A percentile compares a stretch with the other conserved stretches of the same genome.
Conservation (phyloP, 495 filamentous ascomycete genomes). For the Sordaria brevicollis region DNA sequence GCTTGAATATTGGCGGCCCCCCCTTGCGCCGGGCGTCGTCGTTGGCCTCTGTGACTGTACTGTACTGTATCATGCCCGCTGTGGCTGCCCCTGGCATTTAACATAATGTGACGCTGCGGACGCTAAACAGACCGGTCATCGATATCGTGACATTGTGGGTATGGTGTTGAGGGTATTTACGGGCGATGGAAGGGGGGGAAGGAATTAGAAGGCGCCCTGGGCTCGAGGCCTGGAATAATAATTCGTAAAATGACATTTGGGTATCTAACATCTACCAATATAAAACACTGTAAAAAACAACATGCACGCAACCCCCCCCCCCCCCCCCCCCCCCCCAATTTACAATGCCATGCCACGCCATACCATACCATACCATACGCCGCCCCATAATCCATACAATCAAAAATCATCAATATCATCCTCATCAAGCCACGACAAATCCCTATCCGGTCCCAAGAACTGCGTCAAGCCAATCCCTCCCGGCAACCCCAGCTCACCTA, state of each 20-base stretch:
- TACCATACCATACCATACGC: too few relatives aligned
- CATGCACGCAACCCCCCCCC: too few relatives aligned
- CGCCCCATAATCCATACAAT: too few relatives aligned
- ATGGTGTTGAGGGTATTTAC: not conserved
- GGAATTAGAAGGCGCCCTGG: not conserved
- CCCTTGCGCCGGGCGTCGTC: not conserved
- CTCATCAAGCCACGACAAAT: not conserved
- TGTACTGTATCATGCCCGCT: not conserved
- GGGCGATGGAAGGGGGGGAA: not conserved
- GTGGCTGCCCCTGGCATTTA: not conserved
- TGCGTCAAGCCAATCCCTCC: not conserved
- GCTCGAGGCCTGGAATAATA: not conserved
- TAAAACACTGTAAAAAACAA: not conserved
- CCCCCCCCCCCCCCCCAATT: too few relatives aligned
- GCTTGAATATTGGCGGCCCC: not conserved
- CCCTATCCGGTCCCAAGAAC: not conserved
- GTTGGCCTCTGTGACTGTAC: not conserved
- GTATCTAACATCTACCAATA: not conserved
- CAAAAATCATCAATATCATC: not conserved
- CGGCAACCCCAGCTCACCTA: constrained; percentile 16
- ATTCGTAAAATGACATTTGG: not conserved
- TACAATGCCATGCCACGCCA: too few relatives aligned
- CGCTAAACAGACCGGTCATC: not conserved
- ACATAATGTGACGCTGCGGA: not conserved
- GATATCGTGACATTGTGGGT: not conserved